Evolutionary conservation across 805 yeast genomes (phyloP).

Genomic region (Maudiozyma serrabonitensis): DNA sequence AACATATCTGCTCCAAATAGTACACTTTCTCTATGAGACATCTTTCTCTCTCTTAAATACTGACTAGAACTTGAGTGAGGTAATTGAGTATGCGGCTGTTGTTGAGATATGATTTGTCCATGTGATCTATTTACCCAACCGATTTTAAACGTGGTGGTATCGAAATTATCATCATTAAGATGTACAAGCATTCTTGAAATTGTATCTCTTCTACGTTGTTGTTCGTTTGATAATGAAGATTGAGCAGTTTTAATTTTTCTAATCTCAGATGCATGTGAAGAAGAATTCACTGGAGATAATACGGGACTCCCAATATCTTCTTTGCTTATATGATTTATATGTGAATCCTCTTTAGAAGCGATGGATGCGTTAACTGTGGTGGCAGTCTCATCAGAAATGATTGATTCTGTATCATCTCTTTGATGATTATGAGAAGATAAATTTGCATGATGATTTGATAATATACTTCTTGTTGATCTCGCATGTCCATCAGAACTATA

Average conservation of each 20-base stretch:
- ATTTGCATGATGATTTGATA: background rate
- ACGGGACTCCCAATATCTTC: background rate
- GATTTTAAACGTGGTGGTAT: constrained; percentile 34
- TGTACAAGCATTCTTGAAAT: background rate
- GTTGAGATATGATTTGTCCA: constrained; percentile 12
- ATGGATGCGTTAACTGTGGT: background rate
- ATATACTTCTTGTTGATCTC: constrained; percentile 4
- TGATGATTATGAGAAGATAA: background rate
- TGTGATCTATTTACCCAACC: constrained; percentile 53
- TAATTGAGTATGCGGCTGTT: background rate
- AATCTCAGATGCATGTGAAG: background rate
- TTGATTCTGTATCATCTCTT: constrained; percentile 5
- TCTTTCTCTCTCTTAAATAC: constrained; percentile 1
- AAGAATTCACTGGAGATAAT: background rate
- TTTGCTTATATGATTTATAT: background rate
- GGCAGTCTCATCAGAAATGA: constrained; percentile 2
- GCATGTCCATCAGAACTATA: constrained; percentile 4
- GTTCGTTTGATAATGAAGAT: background rate
- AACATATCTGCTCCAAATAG: constrained; percentile 9
- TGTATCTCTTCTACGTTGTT: background rate
- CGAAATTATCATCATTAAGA: constrained; percentile 29
- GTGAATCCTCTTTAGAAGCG: background rate
- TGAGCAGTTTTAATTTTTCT: background rate
- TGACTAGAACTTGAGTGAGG: background rate
- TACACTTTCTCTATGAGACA: constrained; percentile 19